phyloP scores from a whole-genome alignment of 2,329 filamentous ascomycete genomes.

The Penicillium paneum region DNA sequence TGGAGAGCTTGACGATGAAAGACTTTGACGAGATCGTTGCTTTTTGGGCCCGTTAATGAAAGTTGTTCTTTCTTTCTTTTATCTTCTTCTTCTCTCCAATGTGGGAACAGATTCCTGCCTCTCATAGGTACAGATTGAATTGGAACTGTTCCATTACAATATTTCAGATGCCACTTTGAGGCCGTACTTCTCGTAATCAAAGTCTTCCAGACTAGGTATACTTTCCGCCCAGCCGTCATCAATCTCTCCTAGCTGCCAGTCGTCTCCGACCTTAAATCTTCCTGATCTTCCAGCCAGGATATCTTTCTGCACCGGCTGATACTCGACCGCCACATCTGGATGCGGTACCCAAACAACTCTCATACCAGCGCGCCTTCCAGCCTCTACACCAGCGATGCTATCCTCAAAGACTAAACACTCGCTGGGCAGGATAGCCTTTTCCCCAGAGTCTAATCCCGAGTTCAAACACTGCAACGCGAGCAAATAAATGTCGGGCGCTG shows the following conservation, averaged over 20 bases:
- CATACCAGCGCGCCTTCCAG: conserved; percentile 34
- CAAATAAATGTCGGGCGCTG: conserved; percentile 29
- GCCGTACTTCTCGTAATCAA: conserved; percentile 40
- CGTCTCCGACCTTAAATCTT: conserved; percentile 27
- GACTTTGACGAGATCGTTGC: conserved; percentile 24
- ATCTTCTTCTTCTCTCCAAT: neutral
- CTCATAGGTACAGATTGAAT: neutral
- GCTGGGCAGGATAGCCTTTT: conserved; percentile 18
- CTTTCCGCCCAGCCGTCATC: conserved; percentile 42
- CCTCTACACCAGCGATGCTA: conserved; percentile 32
- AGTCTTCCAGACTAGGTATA: conserved; percentile 37
- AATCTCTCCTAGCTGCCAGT: conserved; percentile 34
- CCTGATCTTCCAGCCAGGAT: conserved; percentile 25
- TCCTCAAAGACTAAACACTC: conserved; percentile 39
- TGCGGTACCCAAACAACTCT: conserved; percentile 37
- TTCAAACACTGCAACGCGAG: conserved; percentile 23
- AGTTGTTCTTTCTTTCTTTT: neutral
- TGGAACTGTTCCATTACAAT: too few species aligned
- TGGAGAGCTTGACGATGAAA: conserved; percentile 13
- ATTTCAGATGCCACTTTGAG: conserved; percentile 15
- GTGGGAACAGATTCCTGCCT: neutral
- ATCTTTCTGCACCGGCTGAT: conserved; percentile 25
- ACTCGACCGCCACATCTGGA: conserved; percentile 34
- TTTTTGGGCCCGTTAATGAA: conserved; percentile 9
- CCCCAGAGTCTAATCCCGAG: neutral